Evolutionary conservation across 805 yeast species (phyloP).

Genomic region (Candida railenensis): DNA sequence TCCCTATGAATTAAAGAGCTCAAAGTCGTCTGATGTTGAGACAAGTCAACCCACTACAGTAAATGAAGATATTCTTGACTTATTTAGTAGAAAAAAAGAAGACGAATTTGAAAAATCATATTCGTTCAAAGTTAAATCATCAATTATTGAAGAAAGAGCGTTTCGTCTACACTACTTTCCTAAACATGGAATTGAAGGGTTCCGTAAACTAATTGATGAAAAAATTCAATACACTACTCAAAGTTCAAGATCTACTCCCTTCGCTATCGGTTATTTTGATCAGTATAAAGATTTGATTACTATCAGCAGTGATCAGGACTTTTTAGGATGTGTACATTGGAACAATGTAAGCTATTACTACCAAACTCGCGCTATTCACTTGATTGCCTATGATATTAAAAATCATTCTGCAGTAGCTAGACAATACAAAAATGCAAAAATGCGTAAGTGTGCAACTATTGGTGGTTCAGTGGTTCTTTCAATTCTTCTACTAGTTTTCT

Average conservation of each 20-base stretch:
- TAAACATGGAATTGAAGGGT: background rate
- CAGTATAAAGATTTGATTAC: background rate
- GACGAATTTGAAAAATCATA: background rate
- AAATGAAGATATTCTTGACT: background rate
- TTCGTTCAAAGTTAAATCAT: background rate
- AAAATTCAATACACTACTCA: background rate
- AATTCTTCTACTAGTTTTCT: no score
- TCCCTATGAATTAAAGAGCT: background rate
- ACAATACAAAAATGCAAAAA: background rate
- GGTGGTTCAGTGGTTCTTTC: no score
- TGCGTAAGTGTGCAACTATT: no score
- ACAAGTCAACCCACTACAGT: no score
- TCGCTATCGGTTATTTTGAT: background rate
- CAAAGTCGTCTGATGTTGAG: background rate
- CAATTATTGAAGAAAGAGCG: background rate
- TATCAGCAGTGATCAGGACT: background rate
- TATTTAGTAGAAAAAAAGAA: background rate
- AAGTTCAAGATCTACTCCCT: background rate
- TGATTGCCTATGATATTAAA: background rate
- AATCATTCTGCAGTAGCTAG: background rate
- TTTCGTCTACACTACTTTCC: background rate
- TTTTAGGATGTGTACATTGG: background rate
- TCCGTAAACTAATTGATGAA: background rate
- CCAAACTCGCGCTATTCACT: background rate
- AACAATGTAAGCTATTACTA: background rate